phyloP scores from a whole-genome alignment of 106 monocot genomes.

The Cymbidium sinense region DNA sequence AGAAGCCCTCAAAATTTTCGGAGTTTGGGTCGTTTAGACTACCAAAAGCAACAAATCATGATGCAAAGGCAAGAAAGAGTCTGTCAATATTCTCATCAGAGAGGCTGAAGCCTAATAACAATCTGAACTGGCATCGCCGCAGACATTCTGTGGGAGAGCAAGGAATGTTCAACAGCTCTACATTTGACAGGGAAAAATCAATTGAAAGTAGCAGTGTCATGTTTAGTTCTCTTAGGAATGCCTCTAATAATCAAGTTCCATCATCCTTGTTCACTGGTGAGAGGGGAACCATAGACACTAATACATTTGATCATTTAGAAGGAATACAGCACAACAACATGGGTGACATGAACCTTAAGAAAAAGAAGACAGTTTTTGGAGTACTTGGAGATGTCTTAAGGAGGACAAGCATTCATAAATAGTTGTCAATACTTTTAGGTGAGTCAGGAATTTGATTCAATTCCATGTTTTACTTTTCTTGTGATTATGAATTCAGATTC shows the following conservation, averaged over 20 bases:
- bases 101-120: neutral
- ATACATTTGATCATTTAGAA: constrained; percentile 16
- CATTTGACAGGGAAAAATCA: constrained; percentile 10
- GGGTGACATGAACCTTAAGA: constrained; percentile 10
- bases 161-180: neutral
- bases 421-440: constrained; percentile 2
- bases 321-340: neutral
- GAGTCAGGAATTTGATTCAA: neutral
- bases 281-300: constrained; percentile 1
- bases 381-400: constrained; percentile 42
- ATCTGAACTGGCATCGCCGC: neutral
- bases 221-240: constrained; percentile 2
- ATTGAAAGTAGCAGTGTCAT: constrained; percentile 1
- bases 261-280: constrained; percentile 6
- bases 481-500: neutral
- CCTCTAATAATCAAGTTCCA: constrained; percentile 6
- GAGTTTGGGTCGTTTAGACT: constrained; percentile 2
- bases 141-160: constrained; percentile 8
- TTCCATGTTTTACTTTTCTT: neutral
- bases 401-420: constrained; percentile 28
- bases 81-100: constrained; percentile 3
- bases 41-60: neutral
- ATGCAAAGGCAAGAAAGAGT: neutral
- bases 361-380: constrained; percentile 36
- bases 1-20: neutral